phyloP scores from a whole-genome alignment of 768 basidiomycete species.

The Chiua virens region DNA sequence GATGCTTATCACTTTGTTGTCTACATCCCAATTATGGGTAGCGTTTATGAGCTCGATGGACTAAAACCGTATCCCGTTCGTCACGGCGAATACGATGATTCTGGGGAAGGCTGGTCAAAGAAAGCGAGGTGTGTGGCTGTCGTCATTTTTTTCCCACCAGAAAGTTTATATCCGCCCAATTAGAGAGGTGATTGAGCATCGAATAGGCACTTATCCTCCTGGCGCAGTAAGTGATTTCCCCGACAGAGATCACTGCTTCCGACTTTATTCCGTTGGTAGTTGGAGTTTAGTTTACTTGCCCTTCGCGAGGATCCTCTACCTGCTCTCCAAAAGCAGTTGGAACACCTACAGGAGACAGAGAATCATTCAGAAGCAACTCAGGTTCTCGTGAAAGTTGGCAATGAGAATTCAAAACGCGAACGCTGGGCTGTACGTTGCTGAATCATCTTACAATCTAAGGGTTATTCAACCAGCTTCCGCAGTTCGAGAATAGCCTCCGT shows the following conservation, averaged over 20 bases:
- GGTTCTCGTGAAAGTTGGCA: conserved; percentile 53
- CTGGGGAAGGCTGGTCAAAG: conserved; percentile 80
- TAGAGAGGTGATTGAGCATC: conserved; percentile 80
- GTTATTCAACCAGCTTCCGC: conserved; percentile 10
- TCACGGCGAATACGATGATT: conserved; percentile 72
- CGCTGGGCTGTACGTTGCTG: conserved; percentile 72
- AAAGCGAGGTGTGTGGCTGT: conserved; percentile 59
- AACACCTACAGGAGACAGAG: conserved; percentile 44
- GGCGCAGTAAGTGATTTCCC: conserved; percentile 66
- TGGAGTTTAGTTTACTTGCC: conserved; percentile 91
- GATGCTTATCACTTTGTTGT: conserved; percentile 98
- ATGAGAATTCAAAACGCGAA: conserved; percentile 73
- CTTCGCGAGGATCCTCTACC: conserved; percentile 83
- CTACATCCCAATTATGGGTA: conserved; percentile 82
- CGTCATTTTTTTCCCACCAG: conserved; percentile 6
- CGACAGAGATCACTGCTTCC: background rate
- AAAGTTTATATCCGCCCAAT: conserved; percentile 19
- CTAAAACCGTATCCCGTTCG: conserved; percentile 75
- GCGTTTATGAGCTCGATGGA: conserved; percentile 92
- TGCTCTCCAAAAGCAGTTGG: conserved; percentile 57
- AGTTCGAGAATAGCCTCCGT: conserved; percentile 89
- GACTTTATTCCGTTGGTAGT: conserved; percentile 40
- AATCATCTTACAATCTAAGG: background rate
- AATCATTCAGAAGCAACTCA: conserved; percentile 49
- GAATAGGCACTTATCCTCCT: conserved; percentile 88